phyloP scores from a whole-genome alignment of 495 filamentous ascomycete genomes.

The Neurospora discreta region DNA sequence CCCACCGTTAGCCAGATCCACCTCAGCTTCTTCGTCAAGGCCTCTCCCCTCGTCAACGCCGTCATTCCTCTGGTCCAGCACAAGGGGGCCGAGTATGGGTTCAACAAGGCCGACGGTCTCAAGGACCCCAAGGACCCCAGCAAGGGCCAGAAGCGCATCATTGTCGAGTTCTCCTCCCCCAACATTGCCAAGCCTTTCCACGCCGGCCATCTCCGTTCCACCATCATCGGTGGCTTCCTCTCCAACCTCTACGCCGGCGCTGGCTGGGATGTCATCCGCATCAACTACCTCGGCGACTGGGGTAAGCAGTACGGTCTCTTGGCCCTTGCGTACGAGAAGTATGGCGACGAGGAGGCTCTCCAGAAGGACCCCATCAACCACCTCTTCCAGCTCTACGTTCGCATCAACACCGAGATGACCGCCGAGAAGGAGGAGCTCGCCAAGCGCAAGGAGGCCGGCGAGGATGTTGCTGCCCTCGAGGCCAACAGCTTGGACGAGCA shows the following conservation, averaged over 20 bases:
- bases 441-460: conserved; percentile 35
- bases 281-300: conserved; percentile 62
- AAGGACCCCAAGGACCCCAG: conserved; percentile 57
- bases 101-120: conserved; percentile 53
- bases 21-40: conserved; percentile 73
- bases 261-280: conserved; percentile 50
- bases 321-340: conserved; percentile 46
- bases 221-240: conserved; percentile 57
- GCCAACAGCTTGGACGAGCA: conserved; percentile 48
- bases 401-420: conserved; percentile 46
- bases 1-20: conserved; percentile 54
- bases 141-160: conserved; percentile 58
- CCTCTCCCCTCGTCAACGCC: conserved; percentile 42
- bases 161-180: conserved; percentile 48
- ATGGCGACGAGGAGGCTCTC: conserved; percentile 47
- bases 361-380: conserved; percentile 50
- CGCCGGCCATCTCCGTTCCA: conserved; percentile 54
- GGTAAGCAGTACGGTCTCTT: conserved; percentile 57
- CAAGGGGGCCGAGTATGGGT: conserved; percentile 52
- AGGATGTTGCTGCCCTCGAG: conserved; percentile 37
- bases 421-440: conserved; percentile 45
- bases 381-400: conserved; percentile 53
- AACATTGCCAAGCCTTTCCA: conserved; percentile 62
- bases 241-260: conserved; percentile 47
- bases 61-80: conserved; percentile 55